Percentiles rank a stretch among this genome's conserved stretches.
Evolutionary conservation across 192 early-diverging fungal species (phyloP).

Genomic region (Umbelopsis sp.): DNA sequence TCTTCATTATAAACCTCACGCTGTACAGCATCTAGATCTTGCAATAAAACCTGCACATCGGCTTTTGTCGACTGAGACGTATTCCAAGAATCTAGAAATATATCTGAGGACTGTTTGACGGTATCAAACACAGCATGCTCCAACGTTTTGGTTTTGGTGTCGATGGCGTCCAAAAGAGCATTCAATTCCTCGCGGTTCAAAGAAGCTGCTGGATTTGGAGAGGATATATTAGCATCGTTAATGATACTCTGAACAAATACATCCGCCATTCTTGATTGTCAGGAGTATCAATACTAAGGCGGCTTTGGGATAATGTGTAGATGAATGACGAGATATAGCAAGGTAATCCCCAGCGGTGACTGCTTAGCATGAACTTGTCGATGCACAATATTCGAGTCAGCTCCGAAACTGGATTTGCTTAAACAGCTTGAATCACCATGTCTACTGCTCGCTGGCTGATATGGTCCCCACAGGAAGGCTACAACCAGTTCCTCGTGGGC

Average conservation of each 20-base stretch:
- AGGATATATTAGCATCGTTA: not conserved
- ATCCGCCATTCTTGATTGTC: not conserved
- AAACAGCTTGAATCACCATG: conserved; percentile 29
- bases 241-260: not conserved
- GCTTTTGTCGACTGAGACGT: not conserved
- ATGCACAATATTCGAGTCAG: not conserved
- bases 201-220: not conserved
- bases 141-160: conserved; percentile 4
- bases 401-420: conserved; percentile 4
- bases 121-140: conserved; percentile 8
- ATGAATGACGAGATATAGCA: not conserved
- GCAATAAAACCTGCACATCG: not conserved
- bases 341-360: not conserved
- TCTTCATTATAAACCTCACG: conserved; percentile 4
- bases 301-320: not conserved
- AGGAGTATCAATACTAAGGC: not conserved
- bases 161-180: not conserved
- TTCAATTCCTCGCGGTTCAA: conserved; percentile 16
- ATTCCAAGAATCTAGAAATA: not conserved
- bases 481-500: conserved; percentile 60
- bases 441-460: conserved; percentile 46
- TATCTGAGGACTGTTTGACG: not conserved
- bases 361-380: not conserved
- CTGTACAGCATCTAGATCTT: conserved; percentile 2
- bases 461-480: conserved; percentile 56